Evolutionary conservation across 1,284 basidiomycete species (phyloP).

Genomic region (Pholiota adiposa): DNA sequence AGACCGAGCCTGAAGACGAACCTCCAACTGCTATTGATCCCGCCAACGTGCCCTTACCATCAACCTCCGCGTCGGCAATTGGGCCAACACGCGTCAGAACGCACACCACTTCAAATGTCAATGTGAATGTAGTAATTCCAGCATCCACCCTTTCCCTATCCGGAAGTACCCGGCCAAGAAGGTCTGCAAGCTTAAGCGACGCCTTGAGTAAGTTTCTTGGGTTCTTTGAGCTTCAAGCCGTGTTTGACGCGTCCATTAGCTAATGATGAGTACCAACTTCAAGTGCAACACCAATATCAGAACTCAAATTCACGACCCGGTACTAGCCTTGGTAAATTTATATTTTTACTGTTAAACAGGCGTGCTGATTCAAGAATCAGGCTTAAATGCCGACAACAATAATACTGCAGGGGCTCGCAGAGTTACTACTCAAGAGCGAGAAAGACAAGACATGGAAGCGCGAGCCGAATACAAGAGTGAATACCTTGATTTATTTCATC

Average conservation of each 20-base stretch:
- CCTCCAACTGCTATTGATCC: slow-evolving; percentile 27
- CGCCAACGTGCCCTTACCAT: slow-evolving; percentile 24
- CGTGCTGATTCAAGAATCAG: slow-evolving; percentile 13
- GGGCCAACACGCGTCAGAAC: slow-evolving; percentile 21
- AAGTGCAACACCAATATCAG: slow-evolving; percentile 38
- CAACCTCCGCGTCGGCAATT: slow-evolving; percentile 17
- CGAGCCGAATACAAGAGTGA: slow-evolving; percentile 39
- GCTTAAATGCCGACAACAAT: slow-evolving; percentile 28
- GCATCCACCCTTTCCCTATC: slow-evolving; percentile 35
- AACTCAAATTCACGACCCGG: slow-evolving; percentile 49
- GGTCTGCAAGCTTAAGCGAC: slow-evolving; percentile 74
- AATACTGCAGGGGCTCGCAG: slow-evolving; percentile 47
- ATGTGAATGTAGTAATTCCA: slow-evolving; percentile 17
- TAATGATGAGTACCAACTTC: slow-evolving; percentile 38
- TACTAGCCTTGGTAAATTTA: slow-evolving; percentile 48
- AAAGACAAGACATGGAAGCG: slow-evolving; percentile 47
- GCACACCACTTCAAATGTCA: slow-evolving; percentile 18
- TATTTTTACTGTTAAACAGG: not conserved
- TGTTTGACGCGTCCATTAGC: slow-evolving; percentile 21
- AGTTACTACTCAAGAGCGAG: slow-evolving; percentile 56
- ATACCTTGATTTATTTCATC: slow-evolving; percentile 6
- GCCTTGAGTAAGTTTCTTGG: slow-evolving; percentile 40
- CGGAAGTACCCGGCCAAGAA: slow-evolving; percentile 52
- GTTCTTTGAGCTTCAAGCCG: not conserved
- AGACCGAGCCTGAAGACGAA: slow-evolving; percentile 39